A percentile compares a stretch with the other conserved stretches of the same genome.
phyloP scores from a whole-genome alignment of 176 grass and related monocot genomes.

The Dendrocalamus sinicus region DNA sequence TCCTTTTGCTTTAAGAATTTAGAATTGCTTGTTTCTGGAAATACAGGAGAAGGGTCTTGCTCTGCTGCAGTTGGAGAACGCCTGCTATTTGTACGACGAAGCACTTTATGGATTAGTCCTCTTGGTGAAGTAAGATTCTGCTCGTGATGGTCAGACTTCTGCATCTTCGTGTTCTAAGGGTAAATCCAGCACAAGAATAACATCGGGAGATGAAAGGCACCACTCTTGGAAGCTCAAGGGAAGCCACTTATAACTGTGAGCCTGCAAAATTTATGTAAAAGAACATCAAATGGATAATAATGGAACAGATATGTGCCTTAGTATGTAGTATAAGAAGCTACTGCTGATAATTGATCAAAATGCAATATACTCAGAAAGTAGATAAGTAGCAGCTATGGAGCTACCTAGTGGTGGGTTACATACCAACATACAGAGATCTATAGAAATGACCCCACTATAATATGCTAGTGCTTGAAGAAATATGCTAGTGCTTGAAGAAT shows the following conservation, averaged over 20 bases:
- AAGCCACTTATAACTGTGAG: slow-evolving; percentile 15
- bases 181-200: slow-evolving; percentile 45
- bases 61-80: slow-evolving; percentile 63
- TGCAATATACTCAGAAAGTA: slow-evolving; percentile 1
- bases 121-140: slow-evolving; percentile 72
- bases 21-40: slow-evolving; percentile 76
- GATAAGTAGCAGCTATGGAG: not conserved
- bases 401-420: not conserved
- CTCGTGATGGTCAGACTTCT: slow-evolving; percentile 74
- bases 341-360: slow-evolving; percentile 12
- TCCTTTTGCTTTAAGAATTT: slow-evolving; percentile 65
- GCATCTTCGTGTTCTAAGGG: slow-evolving; percentile 66
- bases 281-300: slow-evolving; percentile 33
- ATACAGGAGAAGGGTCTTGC: slow-evolving; percentile 76
- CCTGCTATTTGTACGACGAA: slow-evolving; percentile 71
- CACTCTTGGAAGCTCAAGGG: slow-evolving; percentile 39
- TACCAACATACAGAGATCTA: slow-evolving; percentile 9
- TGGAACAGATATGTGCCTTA: slow-evolving; percentile 13
- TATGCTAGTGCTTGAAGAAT: slow-evolving; percentile 16
- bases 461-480: slow-evolving; percentile 5
- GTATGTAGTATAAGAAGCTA: slow-evolving; percentile 4
- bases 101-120: slow-evolving; percentile 72
- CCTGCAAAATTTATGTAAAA: slow-evolving; percentile 45
- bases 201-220: slow-evolving; percentile 32
- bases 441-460: slow-evolving; percentile 13